Conservation (phyloP, 2,329 filamentous ascomycete genomes). For the Aspergillus neoniger region DNA sequence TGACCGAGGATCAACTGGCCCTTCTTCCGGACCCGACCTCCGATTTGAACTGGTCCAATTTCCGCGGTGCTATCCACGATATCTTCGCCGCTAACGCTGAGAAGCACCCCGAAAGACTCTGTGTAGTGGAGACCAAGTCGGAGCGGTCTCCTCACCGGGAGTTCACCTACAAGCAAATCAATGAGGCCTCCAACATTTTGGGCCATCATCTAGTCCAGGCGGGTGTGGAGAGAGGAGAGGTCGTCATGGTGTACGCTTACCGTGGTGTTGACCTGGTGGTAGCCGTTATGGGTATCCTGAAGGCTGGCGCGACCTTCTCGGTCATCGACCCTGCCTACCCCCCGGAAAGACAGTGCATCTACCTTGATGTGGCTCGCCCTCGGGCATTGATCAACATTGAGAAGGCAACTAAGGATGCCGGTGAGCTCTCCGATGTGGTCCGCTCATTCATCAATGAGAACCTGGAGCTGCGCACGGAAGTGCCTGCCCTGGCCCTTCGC, state of each 20-base stretch:
- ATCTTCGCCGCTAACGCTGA: conserved; percentile 55
- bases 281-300: conserved; percentile 74
- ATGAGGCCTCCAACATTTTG: conserved; percentile 77
- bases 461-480: conserved; percentile 69
- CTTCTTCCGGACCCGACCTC: conserved; percentile 45
- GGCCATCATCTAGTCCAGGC: conserved; percentile 75
- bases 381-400: conserved; percentile 71
- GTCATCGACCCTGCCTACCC: conserved; percentile 80
- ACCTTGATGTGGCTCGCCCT: conserved; percentile 77
- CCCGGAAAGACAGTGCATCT: conserved; percentile 76
- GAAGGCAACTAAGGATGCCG: conserved; percentile 68
- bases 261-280: conserved; percentile 76
- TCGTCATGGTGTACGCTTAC: conserved; percentile 90
- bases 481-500: conserved; percentile 71
- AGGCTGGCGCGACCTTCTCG: conserved; percentile 61
- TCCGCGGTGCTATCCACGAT: conserved; percentile 47
- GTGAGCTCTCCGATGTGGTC: conserved; percentile 62
- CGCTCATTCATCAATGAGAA: conserved; percentile 71
- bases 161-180: conserved; percentile 85
- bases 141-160: conserved; percentile 57
- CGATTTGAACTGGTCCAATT: conserved; percentile 49
- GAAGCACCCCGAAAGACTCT: conserved; percentile 67
- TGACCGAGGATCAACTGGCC: conserved; percentile 36
- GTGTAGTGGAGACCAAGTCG: conserved; percentile 66
- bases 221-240: conserved; percentile 76